phyloP scores from a whole-genome alignment of 108 stramenopile genomes.

The Nitzschia sp. region DNA sequence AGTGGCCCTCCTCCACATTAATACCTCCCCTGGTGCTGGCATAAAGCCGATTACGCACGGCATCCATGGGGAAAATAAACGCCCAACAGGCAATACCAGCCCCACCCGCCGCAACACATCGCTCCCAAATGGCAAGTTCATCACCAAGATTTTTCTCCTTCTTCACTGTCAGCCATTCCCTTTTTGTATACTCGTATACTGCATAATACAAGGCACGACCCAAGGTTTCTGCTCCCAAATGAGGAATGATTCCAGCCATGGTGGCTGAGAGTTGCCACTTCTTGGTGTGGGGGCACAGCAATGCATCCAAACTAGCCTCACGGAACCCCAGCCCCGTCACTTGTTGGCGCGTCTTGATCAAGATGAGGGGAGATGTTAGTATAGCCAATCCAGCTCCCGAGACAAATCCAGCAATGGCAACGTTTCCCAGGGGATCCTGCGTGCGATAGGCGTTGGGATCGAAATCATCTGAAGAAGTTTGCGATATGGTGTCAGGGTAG shows the following conservation, averaged over 20 bases:
- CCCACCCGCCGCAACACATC: conserved; percentile 68
- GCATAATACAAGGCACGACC: conserved; percentile 61
- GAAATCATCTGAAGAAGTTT: too few relatives aligned
- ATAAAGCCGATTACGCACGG: conserved; percentile 59
- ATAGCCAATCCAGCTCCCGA: conserved; percentile 48
- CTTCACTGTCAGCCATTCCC: conserved; percentile 28
- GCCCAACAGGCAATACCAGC: conserved; percentile 74
- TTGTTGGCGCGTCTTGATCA: conserved; percentile 78
- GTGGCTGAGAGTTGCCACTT: conserved; percentile 23
- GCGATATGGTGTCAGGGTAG: conserved; percentile 17
- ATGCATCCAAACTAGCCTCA: conserved; percentile 45
- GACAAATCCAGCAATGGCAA: conserved; percentile 56
- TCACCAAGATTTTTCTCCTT: conserved; percentile 4
- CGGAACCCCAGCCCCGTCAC: conserved; percentile 56
- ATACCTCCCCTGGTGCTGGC: background rate
- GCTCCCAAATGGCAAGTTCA: conserved; percentile 43
- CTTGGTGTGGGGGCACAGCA: conserved; percentile 6
- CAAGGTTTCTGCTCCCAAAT: conserved; percentile 56
- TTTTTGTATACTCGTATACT: conserved; percentile 64
- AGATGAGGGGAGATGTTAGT: conserved; percentile 56
- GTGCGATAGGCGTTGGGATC: conserved; percentile 48
- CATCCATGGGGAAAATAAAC: conserved; percentile 69
- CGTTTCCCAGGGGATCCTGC: conserved; percentile 51
- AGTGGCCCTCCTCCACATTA: background rate
- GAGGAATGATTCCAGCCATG: conserved; percentile 59